Conservation (phyloP, 1,284 basidiomycete species). For the Ceratobasidium sp. region DNA sequence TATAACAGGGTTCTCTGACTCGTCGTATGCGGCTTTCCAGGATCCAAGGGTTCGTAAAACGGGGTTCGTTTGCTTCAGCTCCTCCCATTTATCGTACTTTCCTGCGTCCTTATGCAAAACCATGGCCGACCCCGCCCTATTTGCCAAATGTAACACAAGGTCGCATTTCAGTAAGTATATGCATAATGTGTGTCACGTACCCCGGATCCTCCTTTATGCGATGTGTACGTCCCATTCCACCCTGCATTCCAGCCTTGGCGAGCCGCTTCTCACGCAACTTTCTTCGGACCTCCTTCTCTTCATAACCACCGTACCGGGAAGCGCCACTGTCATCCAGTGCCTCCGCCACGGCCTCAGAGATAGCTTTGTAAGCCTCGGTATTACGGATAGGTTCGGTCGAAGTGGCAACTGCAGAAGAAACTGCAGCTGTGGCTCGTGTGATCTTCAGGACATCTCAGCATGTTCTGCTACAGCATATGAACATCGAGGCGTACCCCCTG, state of each 20-base stretch:
- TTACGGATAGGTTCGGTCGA: conserved; percentile 93
- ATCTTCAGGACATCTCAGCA: conserved; percentile 57
- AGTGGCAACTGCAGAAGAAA: conserved; percentile 77
- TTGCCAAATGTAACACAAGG: background rate
- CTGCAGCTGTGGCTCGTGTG: conserved; percentile 75
- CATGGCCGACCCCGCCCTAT: conserved; percentile 81
- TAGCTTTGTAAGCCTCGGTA: conserved; percentile 90
- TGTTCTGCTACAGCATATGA: conserved; percentile 43
- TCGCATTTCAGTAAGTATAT: conserved; percentile 1
- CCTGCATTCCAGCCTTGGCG: conserved; percentile 77
- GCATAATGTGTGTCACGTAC: conserved; percentile 57
- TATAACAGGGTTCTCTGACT: conserved; percentile 91
- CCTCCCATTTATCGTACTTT: conserved; percentile 76
- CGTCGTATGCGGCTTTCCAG: conserved; percentile 78
- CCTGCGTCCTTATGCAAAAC: conserved; percentile 82
- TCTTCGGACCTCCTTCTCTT: conserved; percentile 86
- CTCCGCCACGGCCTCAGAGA: conserved; percentile 87
- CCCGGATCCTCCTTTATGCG: conserved; percentile 72
- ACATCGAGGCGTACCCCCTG: conserved; percentile 64
- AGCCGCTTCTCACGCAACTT: conserved; percentile 74
- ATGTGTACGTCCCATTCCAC: conserved; percentile 57
- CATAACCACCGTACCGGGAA: conserved; percentile 90
- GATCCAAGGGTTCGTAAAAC: conserved; percentile 65
- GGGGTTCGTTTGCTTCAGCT: conserved; percentile 74
- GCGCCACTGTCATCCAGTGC: conserved; percentile 92